These are phyloP conservation scores for Bigelowiella natans DNA, from an alignment of 78 protist genomes.

Conservation along the genomic window DNA sequence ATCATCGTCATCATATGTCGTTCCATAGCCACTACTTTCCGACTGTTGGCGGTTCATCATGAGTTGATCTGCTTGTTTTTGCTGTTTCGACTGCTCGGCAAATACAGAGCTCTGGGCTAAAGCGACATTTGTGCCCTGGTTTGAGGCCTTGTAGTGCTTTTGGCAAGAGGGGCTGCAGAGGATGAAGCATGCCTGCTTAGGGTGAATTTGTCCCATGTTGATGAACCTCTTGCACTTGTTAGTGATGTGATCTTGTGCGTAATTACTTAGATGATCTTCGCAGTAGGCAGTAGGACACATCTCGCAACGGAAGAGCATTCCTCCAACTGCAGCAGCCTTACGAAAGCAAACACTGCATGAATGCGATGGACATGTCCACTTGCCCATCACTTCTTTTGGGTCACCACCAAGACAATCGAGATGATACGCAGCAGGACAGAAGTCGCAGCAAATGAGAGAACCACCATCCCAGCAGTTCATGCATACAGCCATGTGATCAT, in stretches of 20 bases:
- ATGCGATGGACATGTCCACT: slow-evolving; percentile 19
- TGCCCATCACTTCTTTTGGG: neutral
- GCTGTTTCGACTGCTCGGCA: too few relatives aligned
- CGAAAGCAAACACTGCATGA: neutral
- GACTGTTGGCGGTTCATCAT: neutral
- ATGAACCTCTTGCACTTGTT: neutral
- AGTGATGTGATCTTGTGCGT: neutral
- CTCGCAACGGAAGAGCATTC: slow-evolving; percentile 23
- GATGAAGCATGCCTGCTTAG: neutral
- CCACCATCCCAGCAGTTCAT: slow-evolving; percentile 18
- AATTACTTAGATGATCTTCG: neutral
- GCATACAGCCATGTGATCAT: neutral
- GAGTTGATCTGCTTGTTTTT: neutral
- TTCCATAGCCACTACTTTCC: too few relatives aligned
- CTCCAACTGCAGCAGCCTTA: slow-evolving; percentile 6
- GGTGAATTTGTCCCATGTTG: neutral
- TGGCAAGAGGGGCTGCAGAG: neutral
- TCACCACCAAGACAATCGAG: neutral
- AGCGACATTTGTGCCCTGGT: neutral
- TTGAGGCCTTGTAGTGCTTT: neutral
- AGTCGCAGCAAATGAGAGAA: neutral
- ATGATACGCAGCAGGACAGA: neutral
- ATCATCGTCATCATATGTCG: too few relatives aligned
- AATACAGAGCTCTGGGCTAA: too few relatives aligned
- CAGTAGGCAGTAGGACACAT: slow-evolving; percentile 24